Evolutionary conservation across 139 green algal species (phyloP), one percentile per base, ranked within the genome.

Genomic region (Monoraphidium neglectum): DNA sequence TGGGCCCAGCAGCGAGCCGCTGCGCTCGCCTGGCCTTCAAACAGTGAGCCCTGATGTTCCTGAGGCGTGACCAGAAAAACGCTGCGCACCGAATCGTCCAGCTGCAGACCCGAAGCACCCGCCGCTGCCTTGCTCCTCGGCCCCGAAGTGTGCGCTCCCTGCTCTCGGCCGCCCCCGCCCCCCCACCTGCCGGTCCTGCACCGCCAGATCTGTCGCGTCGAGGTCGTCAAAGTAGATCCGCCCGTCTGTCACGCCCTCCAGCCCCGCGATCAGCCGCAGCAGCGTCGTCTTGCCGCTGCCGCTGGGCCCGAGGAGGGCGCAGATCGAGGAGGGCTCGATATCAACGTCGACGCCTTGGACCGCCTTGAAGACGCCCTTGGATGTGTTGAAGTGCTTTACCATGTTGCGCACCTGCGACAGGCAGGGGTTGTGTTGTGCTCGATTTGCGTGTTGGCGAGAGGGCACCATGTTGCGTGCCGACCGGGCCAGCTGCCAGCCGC

Each of bases 221-320:
- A 72, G 51, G 69, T 89, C 90, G 67, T 95, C 91, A 77, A 97
- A 95, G 28, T 87, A 76, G 46, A 97, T 91, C 4, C 60, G 71
- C 37, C 93, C 93, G 10, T 10, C 61, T 0, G 87, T 94, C 59
- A 86, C 75, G 46, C 69, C 74, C 71, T 97, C 93, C 37, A 98
- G 79, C 38, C 93, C 93, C 2, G 93, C 87, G 21, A 98, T 87
- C 28, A 97, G 75, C 18, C 93, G 83, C 77, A 98, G 79, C 74
- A 97, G 77, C 12, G 93, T 98, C 2, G 92, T 97, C 72, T 97
- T 97, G 76, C 85, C 84, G 74, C 81, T 90, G 12, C 92, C 92
- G 3, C 86, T 93, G 8, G 92, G 92, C 5, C 92, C 92, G 54
- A 97, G 77, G 64, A 97, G 77, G 0, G 91, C 92, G 18, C 88